A percentile compares a stretch with the other conserved stretches of the same genome.
Conservation (phyloP, 805 yeast genomes). For the Barnettozyma sucrosica region DNA sequence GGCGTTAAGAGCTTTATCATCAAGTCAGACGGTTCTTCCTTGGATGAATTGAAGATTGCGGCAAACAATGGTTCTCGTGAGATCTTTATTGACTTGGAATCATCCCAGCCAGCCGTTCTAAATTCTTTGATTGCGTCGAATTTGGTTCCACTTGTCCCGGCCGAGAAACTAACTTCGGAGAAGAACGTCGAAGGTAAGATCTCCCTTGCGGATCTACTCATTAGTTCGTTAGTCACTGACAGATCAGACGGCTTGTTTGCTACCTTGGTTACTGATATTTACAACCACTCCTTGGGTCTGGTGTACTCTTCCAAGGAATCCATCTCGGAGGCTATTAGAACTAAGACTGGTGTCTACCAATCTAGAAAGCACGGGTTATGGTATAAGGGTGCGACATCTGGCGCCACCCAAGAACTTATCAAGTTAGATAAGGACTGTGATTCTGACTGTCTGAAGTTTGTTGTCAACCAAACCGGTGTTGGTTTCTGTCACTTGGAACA, state of each 20-base stretch:
- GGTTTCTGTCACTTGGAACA: constrained; percentile 92
- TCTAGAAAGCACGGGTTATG: constrained; percentile 90
- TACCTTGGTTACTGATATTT: constrained; percentile 68
- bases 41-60: constrained; percentile 17
- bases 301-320: constrained; percentile 87
- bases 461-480: constrained; percentile 76
- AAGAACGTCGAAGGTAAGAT: constrained; percentile 16
- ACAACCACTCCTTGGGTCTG: constrained; percentile 75
- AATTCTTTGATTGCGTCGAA: constrained; percentile 19
- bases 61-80: constrained; percentile 16
- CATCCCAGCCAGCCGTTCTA: constrained; percentile 12
- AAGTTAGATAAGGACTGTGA: constrained; percentile 81
- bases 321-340: constrained; percentile 72
- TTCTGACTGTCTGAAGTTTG: constrained; percentile 81
- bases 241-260: constrained; percentile 82
- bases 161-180: constrained; percentile 18
- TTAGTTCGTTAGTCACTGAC: constrained; percentile 62
- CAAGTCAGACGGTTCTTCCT: constrained; percentile 15
- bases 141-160: constrained; percentile 22
- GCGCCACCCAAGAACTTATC: constrained; percentile 79
- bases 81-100: constrained; percentile 13
- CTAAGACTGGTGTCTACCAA: constrained; percentile 86
- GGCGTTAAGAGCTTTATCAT: constrained; percentile 16
- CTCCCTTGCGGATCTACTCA: constrained; percentile 40
- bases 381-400: constrained; percentile 96